Conservation (phyloP, 2,329 filamentous ascomycete species). For the Aquanectria penicillioides region DNA sequence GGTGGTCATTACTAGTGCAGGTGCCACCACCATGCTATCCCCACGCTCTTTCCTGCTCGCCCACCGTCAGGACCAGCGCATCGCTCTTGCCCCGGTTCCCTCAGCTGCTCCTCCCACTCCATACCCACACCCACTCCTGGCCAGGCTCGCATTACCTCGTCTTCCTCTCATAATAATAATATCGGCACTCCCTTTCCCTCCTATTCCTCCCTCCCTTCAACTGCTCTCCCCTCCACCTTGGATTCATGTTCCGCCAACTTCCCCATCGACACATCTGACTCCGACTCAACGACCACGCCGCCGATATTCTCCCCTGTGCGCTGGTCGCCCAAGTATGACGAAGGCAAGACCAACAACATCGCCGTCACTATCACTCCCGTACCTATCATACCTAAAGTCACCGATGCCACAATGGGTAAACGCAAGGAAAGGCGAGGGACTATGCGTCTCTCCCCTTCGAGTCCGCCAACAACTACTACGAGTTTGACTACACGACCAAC, state of each 20-base stretch:
- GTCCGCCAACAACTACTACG: conserved; percentile 41
- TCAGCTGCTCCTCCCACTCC: conserved; percentile 25
- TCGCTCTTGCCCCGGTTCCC: conserved; percentile 24
- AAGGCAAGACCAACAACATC: conserved; percentile 37
- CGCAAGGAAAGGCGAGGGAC: conserved; percentile 46
- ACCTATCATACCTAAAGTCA: conserved; percentile 31
- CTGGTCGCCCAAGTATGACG: conserved; percentile 45
- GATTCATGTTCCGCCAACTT: conserved; percentile 6
- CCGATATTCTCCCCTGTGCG: conserved; percentile 32
- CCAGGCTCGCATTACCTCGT: no score
- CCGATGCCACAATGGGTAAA: conserved; percentile 48
- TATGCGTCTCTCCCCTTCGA: conserved; percentile 40
- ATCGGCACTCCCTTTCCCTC: conserved; percentile 33
- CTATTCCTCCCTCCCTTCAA: conserved; percentile 29
- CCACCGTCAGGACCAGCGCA: conserved; percentile 34
- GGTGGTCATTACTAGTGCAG: conserved; percentile 31
- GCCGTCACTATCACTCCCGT: conserved; percentile 37
- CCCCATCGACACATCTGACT: conserved; percentile 7
- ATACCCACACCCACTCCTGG: no score
- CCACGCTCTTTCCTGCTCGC: conserved; percentile 43
- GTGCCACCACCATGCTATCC: conserved; percentile 42
- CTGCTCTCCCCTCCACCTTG: conserved; percentile 12
- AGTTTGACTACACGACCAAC: conserved; percentile 41
- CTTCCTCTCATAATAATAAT: conserved; percentile 30
- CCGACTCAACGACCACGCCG: conserved; percentile 9